These are phyloP conservation scores for Melanomma pulvis-pyrius DNA, from an alignment of 495 filamentous ascomycete species.

Conservation along the genomic window DNA sequence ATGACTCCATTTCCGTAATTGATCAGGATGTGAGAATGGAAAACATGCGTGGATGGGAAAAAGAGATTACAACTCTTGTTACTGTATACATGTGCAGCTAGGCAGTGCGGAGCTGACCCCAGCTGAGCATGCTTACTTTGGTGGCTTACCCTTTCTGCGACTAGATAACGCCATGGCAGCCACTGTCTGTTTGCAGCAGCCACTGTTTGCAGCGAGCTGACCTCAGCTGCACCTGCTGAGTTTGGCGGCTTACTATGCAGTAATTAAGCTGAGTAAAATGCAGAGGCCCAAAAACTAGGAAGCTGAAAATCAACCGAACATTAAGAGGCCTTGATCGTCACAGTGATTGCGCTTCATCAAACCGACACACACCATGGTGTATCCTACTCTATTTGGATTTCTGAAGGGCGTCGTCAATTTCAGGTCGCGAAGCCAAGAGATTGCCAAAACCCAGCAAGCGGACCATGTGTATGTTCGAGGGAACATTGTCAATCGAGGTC, in stretches of 20 bases:
- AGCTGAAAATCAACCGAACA: slow-evolving; percentile 17
- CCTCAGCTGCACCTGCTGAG: slow-evolving; percentile 18
- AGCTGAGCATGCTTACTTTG: slow-evolving; percentile 11
- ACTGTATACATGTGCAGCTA: slow-evolving; percentile 19
- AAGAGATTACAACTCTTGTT: slow-evolving; percentile 10
- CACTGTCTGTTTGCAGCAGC: background rate
- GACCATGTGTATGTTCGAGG: slow-evolving; percentile 43
- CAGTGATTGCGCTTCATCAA: slow-evolving; percentile 7
- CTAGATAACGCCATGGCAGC: slow-evolving; percentile 2
- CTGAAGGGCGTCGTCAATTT: slow-evolving; percentile 24
- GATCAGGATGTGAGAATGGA: slow-evolving; percentile 21
- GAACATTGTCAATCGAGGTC: slow-evolving; percentile 34
- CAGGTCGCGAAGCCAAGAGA: slow-evolving; percentile 18
- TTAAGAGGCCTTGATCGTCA: slow-evolving; percentile 19
- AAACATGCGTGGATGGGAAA: slow-evolving; percentile 5
- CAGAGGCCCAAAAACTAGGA: slow-evolving; percentile 14
- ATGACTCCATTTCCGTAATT: slow-evolving; percentile 22
- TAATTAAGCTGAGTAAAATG: slow-evolving; percentile 12
- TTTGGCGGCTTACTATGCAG: slow-evolving; percentile 15
- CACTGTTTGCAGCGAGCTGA: slow-evolving; percentile 13
- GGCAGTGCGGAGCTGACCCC: slow-evolving; percentile 6
- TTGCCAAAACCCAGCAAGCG: slow-evolving; percentile 19
- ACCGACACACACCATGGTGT: slow-evolving; percentile 19
- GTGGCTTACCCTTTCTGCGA: slow-evolving; percentile 13
- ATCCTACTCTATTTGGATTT: slow-evolving; percentile 12